Evolutionary conservation across 1,139 yeast species (phyloP), one percentile per base, ranked within the genome.

Genomic region (Suhomyces ambrosiae): DNA sequence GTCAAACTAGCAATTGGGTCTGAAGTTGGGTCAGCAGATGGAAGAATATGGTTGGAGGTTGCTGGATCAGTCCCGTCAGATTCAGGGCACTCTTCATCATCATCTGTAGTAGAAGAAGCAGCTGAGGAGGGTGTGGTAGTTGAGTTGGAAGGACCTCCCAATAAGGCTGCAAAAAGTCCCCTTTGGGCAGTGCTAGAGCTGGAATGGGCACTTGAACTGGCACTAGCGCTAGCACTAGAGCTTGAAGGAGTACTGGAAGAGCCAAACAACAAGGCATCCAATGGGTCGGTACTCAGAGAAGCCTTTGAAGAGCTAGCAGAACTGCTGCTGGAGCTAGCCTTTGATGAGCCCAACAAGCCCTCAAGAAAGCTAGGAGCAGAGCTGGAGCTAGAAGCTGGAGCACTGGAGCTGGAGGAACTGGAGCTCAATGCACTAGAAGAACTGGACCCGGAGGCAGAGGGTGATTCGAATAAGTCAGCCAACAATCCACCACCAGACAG

Each of bases 381-480:
- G 35, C 42, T 37, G 29, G 38, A 33, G 26, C 30, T 12, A 11
- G 33, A 29, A 21, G 32, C 28, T 29, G 38, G 32, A 34, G 23
- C 29, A 32, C 44, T 42, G 28, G 53, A 43, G 35, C 47, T 41
- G 13, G 48, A 38, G 26, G 44, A 30, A 12, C 42, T 16, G 16
- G 32, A 24, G 4, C 26, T 7, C n/a, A n/a, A n/a, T n/a, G n/a
- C n/a, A n/a, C 47, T 41, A 12, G 48, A 38, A 25, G 44, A 30
- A 12, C 42, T 16, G 16, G 32, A 24, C 3, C 26, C 5, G 14
- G 31, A 8, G 7, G 5, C 31, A 11, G 31, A 11, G 6, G 23
- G 9, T 18, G 17, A 12, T 16, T 9, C 18, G n/a, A 21, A 13
- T 13, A 23, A 30, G 25, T 12, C 14, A 4, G 23, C 27, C 15